Percentiles rank a stretch among this genome's conserved stretches.
Evolutionary conservation across 345 rosid species (phyloP).

Genomic region (Boechera retrofracta): DNA sequence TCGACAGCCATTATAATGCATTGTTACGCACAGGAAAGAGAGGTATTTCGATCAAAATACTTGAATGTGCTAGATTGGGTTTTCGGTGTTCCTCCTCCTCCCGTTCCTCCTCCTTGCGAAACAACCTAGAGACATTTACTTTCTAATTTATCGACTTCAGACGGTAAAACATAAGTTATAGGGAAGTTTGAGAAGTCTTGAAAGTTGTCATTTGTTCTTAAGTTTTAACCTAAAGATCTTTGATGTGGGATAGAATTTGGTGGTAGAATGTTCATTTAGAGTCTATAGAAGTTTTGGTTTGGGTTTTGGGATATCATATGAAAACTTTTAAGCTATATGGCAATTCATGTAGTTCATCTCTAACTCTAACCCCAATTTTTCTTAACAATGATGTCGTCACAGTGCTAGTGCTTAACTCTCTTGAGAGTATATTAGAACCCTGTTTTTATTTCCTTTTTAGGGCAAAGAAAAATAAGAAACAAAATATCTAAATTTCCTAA

Average conservation of each 20-base stretch:
- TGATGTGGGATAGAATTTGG: constrained; percentile 10
- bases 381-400: not conserved
- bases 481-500: too few species aligned
- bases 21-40: constrained; percentile 91
- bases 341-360: constrained; percentile 17
- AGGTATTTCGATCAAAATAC: constrained; percentile 92
- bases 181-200: not conserved
- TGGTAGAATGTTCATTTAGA: constrained; percentile 1
- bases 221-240: constrained; percentile 1
- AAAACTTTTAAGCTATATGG: not conserved
- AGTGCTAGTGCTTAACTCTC: not conserved
- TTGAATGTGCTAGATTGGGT: constrained; percentile 96
- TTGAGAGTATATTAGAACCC: not conserved
- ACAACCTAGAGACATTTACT: constrained; percentile 32
- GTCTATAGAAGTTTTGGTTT: constrained; percentile 14
- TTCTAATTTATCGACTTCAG: constrained; percentile 13
- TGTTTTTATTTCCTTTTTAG: not conserved
- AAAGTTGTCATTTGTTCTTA: not conserved
- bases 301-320: constrained; percentile 8
- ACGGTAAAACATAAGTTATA: constrained; percentile 17
- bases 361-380: not conserved
- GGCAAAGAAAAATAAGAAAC: too few species aligned
- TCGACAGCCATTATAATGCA: constrained; percentile 94
- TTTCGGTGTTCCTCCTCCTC: constrained; percentile 78
- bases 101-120: constrained; percentile 50